Evolutionary conservation across 2,329 filamentous ascomycete genomes (phyloP), one percentile per base, ranked within the genome.

Genomic region (Fusarium sp.): DNA sequence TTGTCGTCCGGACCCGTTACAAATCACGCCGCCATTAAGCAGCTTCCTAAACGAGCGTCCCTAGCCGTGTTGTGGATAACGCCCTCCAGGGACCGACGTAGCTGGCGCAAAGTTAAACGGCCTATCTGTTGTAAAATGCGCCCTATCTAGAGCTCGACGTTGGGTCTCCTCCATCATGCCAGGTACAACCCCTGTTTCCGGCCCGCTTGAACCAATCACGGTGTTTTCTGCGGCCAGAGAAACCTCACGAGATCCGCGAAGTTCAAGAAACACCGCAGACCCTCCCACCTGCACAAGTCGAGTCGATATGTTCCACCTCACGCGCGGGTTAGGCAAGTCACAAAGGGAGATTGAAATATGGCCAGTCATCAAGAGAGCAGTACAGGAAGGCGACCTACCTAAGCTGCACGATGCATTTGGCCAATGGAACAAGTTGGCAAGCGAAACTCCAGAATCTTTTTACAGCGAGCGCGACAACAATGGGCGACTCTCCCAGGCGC

Each of bases 41-140:
- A 68, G 53, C 60, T 71, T 68, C 68, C 68, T 64, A 64, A 65
- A 53, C 7, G 13, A 58, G 59, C 15, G 37, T 11, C 34, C 4
- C 34, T 36, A 36, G 12, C 34, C 23, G 23, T 23, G 23, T 5
- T 36, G 34, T 36, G 10, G 34, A 36, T 36, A 10, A 10, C 34
- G 12, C 34, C 6, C 34, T 47, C 16, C n/a, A n/a, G 30, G 46
- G 23, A 27, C 10, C 15, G 11, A 10, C 11, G 34, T 11, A 37
- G 10, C 13, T 37, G 15, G 34, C 15, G 2, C 3, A 12, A 37
- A 37, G 34, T 12, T 12, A 12, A 37, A 37, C 34, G 9, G 34
- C 34, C 34, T 37, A 37, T 37, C 10, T 15, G 15, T 37, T 15
- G 6, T 37, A 37, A 37, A 12, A 23, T 23, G 23, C 23, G 23